Evolutionary conservation across 1,284 basidiomycete genomes (phyloP).

Genomic region (Cutaneotrichosporon sp.): DNA sequence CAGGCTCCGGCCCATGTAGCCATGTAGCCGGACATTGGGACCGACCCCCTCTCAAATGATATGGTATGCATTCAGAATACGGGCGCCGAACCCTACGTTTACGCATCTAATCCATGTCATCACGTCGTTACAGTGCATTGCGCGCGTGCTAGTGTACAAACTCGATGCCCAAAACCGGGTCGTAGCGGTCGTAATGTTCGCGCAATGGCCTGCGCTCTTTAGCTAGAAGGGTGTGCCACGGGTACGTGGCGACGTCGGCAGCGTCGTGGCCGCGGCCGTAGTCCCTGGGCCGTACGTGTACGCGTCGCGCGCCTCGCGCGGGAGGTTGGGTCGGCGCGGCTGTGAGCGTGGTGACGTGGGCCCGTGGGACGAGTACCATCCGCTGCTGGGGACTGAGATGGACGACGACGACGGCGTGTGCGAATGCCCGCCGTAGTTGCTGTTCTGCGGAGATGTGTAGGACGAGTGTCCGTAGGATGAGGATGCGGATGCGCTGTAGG

Average conservation of each 20-base stretch:
- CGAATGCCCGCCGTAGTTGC: neutral
- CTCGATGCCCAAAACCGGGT: constrained; percentile 1
- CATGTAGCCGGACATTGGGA: too few species aligned
- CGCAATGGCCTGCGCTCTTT: neutral
- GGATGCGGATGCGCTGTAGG: neutral
- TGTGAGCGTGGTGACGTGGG: neutral
- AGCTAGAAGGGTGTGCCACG: neutral
- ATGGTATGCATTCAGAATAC: too few species aligned
- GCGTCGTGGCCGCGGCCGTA: neutral
- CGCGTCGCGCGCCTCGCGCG: neutral
- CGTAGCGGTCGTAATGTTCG: neutral
- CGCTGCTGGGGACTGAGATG: neutral
- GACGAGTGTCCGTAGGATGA: neutral
- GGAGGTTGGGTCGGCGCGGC: neutral
- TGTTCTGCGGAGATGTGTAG: neutral
- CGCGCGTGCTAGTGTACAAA: neutral
- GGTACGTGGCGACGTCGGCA: neutral
- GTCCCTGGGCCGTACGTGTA: neutral
- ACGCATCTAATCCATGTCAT: neutral
- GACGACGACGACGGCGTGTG: neutral
- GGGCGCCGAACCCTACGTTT: too few species aligned
- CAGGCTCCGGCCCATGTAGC: too few species aligned
- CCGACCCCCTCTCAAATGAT: too few species aligned
- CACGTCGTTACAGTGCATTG: neutral
- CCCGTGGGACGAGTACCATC: neutral